Base-by-base conservation (phyloP, 106 monocot species). In the Dioscorea dumetorum region DNA sequence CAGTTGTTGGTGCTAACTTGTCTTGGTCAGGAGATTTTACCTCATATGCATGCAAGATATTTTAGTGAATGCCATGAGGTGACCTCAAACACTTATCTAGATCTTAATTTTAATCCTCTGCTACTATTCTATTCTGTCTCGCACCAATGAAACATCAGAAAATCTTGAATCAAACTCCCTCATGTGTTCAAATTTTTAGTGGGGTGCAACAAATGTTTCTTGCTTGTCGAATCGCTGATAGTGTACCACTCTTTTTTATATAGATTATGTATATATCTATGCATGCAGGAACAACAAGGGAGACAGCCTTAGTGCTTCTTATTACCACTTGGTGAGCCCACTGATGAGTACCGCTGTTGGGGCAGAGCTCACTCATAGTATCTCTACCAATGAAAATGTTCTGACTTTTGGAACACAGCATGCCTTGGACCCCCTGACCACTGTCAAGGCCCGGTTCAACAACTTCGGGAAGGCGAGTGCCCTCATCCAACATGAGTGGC, bases 401-500 rank as follows among this genome's bases (percentile, higher is more conserved):
- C 56, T 81, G 22, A 76, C 76, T 14, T 76, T 81, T 12, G 81
- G 81, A 22, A 72, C 68, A 4, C 81, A 81, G 68, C 72, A 81
- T 19, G 61, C 72, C 0, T 68, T 81, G 4, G 81, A 81, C 59
- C 81, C 76, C 33, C 67, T 81, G 17, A 81, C 81, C 22, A 68
- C 56, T 10, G 72, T 81, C 22, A 81, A 81, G 50, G 81, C 68
- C 11, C 81, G 81, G 1, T 54, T 81, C 56, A 81, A 81, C 72
- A 81, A 76, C 68, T 67, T 57, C 22, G 81, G 81, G 68, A 76
- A 72, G 62, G 76, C 72, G 18, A 73, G 64, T 48, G 76, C 72
- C 16, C 81, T 81, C 61, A 60, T 81, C 62, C 81, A 81, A 76
- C 81, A 81, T 24, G 71, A 76, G 60, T 81, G 81, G 81, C 65